Evolutionary conservation across 805 yeast genomes (phyloP), one percentile per base, ranked within the genome.

Genomic region (Spathaspora arborariae): DNA sequence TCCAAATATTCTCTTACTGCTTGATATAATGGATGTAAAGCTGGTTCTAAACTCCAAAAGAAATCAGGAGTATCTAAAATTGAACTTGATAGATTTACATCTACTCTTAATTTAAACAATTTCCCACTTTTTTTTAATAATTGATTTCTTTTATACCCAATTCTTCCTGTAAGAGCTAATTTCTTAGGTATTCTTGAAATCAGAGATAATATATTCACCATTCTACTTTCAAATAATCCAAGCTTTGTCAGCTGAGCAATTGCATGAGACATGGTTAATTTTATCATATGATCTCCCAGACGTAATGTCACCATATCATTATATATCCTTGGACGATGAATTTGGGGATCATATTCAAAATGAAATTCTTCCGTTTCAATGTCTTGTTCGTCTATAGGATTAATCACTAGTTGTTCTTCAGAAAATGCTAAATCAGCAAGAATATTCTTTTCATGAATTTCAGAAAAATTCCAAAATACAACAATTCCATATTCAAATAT

Each of bases 391-490:
- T 82, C 83, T 21, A 85, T 75, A 0, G 96, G 94, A 44, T 87
- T 77, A 3, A 85, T 71, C 21, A 86, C 79, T 19, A 90, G 67
- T 8, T 74, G 68, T 15, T 65, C 65, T 11, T 67, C 62, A 5
- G 88, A 88, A 66, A 85, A 82, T n/a, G 84, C 85, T 52, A 94
- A 72, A 59, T 94, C 99, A 1, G 97, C 98, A 46, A 94, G 74
- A 16, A 94, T 81, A 57, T 92, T 94, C 68, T 90, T 90, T 58
- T 94, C 99, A 60, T 94, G 97, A 6, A 80, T 74, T 60, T 90
- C 97, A 2, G 92, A 82, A 56, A 94, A 90, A 59, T 94, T 94
- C 99, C 99, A 94, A 59, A 94, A 91, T 18, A 94, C 97, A n/a
- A 94, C 89, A 11, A 92, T 96, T 18, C 99, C 99, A 62, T 94